Conservation (phyloP, 805 yeast genomes). For the Candida tallmaniae region DNA sequence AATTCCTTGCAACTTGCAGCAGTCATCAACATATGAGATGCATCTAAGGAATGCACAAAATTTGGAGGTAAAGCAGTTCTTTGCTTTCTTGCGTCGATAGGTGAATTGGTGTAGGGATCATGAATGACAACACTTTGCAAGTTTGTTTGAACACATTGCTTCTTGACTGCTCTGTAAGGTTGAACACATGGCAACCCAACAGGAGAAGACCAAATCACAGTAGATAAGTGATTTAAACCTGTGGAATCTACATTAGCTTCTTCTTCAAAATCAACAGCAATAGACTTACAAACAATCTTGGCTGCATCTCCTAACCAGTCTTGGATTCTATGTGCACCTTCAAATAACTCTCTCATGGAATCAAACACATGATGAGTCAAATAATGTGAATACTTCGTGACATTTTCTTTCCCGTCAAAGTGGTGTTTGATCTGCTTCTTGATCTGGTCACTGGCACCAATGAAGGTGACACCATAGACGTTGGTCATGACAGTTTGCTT, state of each 20-base stretch:
- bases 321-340: constrained; percentile 91
- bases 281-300: constrained; percentile 61
- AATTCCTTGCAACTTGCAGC: constrained; percentile 69
- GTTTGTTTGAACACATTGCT: constrained; percentile 69
- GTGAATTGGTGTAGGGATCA: constrained; percentile 82
- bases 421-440: constrained; percentile 66
- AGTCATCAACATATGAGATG: constrained; percentile 92
- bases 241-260: constrained; percentile 21
- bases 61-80: constrained; percentile 94
- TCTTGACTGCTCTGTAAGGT: constrained; percentile 75
- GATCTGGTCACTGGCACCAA: constrained; percentile 91
- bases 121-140: constrained; percentile 81
- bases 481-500: constrained; percentile 98
- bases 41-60: constrained; percentile 91
- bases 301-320: constrained; percentile 95
- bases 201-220: constrained; percentile 98
- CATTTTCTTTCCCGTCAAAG: constrained; percentile 34
- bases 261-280: constrained; percentile 60
- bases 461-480: constrained; percentile 92
- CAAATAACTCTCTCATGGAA: constrained; percentile 79
- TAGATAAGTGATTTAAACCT: constrained; percentile 66
- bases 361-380: constrained; percentile 74
- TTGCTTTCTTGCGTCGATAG: constrained; percentile 86
- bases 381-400: constrained; percentile 45
- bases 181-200: constrained; percentile 94